These are phyloP conservation scores for Trypanosoma vivax DNA, from an alignment of 208 protist genomes.

Conservation along the genomic window DNA sequence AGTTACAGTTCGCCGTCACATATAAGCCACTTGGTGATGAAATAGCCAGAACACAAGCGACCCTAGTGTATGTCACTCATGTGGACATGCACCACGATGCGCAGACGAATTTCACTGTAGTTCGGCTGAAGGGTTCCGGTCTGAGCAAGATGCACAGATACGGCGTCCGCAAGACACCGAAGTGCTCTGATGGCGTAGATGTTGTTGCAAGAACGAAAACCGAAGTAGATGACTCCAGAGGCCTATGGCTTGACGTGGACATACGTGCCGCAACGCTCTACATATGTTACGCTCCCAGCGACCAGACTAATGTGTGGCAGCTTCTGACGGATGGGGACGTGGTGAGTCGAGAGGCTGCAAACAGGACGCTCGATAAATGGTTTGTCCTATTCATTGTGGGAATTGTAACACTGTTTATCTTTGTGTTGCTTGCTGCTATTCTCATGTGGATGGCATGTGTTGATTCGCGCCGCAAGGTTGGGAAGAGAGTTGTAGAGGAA, in stretches of 20 bases:
- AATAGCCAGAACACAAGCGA: constrained; percentile 2
- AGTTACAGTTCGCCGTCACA: constrained; percentile 6
- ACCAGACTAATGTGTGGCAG: constrained; percentile 30
- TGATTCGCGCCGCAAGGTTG: constrained; percentile 4
- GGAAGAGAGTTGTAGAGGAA: neutral
- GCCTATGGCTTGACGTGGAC: constrained; percentile 34
- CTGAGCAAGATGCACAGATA: constrained; percentile 59
- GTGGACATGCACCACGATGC: neutral
- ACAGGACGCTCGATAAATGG: constrained; percentile 30
- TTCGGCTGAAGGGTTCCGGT: constrained; percentile 37
- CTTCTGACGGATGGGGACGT: constrained; percentile 25
- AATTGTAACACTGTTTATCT: constrained; percentile 61
- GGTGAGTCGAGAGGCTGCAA: neutral
- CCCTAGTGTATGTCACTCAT: constrained; percentile 10
- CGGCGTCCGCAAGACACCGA: constrained; percentile 25
- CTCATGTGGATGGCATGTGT: constrained; percentile 65
- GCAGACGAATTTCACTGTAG: neutral
- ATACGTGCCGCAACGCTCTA: constrained; percentile 25
- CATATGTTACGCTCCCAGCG: constrained; percentile 65
- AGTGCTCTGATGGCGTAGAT: constrained; percentile 20
- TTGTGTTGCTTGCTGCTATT: constrained; percentile 55
- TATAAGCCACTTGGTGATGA: constrained; percentile 3
- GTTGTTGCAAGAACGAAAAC: constrained; percentile 15
- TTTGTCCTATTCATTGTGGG: constrained; percentile 71
- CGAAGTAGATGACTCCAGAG: constrained; percentile 7